These are phyloP conservation scores for Moesziomyces globuligerus DNA, from an alignment of 1,284 basidiomycete genomes.

Conservation along the genomic window DNA sequence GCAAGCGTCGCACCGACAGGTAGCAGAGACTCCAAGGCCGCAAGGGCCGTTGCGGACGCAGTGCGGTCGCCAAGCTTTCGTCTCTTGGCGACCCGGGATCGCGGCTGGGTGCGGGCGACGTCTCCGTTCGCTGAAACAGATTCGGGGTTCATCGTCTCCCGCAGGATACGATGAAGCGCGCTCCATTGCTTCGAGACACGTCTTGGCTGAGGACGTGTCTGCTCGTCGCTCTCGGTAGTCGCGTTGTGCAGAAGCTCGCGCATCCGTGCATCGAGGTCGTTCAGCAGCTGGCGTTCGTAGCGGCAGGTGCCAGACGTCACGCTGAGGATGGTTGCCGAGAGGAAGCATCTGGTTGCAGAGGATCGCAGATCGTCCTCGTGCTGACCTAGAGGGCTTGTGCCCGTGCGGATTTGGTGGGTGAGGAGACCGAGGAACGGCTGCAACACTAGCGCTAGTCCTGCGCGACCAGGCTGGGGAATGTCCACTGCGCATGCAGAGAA, in stretches of 20 bases:
- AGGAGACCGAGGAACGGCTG: constrained; percentile 23
- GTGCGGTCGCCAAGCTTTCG: constrained; percentile 8
- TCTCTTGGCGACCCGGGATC: constrained; percentile 5
- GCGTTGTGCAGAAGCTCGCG: not conserved
- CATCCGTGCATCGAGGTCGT: constrained; percentile 14
- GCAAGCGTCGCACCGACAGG: not conserved
- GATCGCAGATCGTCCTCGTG: not conserved
- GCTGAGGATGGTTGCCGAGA: constrained; percentile 6
- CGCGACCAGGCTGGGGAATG: not conserved
- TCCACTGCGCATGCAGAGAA: constrained; percentile 13
- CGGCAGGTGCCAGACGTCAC: constrained; percentile 6
- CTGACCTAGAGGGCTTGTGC: not conserved
- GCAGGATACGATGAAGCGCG: not conserved
- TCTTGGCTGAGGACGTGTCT: not conserved
- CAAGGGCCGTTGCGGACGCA: not conserved
- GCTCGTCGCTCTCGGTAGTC: not conserved
- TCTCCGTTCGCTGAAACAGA: not conserved
- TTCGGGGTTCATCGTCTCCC: not conserved
- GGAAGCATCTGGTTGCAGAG: constrained; percentile 10
- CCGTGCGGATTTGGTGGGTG: constrained; percentile 17
- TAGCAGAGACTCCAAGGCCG: constrained; percentile 15
- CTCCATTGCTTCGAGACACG: not conserved
- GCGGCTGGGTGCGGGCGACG: no score
- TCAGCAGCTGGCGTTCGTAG: constrained; percentile 6
- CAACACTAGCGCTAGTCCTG: constrained; percentile 10